A percentile compares a stretch with the other conserved stretches of the same genome.
phyloP scores from a whole-genome alignment of 768 basidiomycete species.

The Candolleomyces efflorescens region DNA sequence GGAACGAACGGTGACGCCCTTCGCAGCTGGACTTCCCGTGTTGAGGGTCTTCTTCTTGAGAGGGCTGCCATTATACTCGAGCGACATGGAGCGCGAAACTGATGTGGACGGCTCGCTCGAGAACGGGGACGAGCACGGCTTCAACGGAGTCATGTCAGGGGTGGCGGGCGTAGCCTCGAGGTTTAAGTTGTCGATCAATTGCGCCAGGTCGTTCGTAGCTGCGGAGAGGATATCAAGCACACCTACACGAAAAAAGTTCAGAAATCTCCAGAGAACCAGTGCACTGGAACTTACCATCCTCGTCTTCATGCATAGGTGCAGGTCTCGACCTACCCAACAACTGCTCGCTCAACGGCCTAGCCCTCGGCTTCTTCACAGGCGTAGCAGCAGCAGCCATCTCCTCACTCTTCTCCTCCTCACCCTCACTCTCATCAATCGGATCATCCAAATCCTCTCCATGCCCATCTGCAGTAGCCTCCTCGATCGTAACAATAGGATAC shows the following conservation, averaged over 20 bases:
- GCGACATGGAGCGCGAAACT: conserved; percentile 14
- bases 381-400: conserved; percentile 25
- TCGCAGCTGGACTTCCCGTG: neutral
- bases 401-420: conserved; percentile 10
- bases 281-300: conserved; percentile 39
- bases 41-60: conserved; percentile 19
- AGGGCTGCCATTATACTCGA: conserved; percentile 31
- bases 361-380: conserved; percentile 42
- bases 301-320: conserved; percentile 46
- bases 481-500: conserved; percentile 38
- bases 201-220: conserved; percentile 75
- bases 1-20: conserved; percentile 29
- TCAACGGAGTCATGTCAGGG: conserved; percentile 44
- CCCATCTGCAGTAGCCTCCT: conserved; percentile 52
- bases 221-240: conserved; percentile 70
- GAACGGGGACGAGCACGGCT: conserved; percentile 26
- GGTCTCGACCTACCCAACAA: conserved; percentile 46
- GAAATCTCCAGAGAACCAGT: conserved; percentile 11
- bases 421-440: conserved; percentile 15
- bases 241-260: conserved; percentile 31
- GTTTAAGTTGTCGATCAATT: conserved; percentile 76
- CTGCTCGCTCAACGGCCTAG: conserved; percentile 65
- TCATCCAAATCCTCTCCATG: conserved; percentile 27
- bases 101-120: conserved; percentile 9
- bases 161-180: conserved; percentile 69